A percentile compares a stretch with the other conserved stretches of the same genome.
phyloP scores from a whole-genome alignment of 192 early-diverging fungal species.

The Podila horticola region DNA sequence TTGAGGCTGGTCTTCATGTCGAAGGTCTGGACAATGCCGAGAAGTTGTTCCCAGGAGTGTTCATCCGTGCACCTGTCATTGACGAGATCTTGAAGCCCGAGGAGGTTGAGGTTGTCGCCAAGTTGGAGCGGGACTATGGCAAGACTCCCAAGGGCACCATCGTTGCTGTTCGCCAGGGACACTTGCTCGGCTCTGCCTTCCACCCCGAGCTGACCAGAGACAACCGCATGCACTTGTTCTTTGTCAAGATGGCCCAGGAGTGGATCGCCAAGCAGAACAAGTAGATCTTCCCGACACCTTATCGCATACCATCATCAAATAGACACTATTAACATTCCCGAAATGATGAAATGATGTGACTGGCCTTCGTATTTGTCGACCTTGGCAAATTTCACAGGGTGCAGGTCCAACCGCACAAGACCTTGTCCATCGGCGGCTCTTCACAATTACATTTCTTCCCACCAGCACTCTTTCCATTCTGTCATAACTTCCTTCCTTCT shows the following conservation, averaged over 20 bases:
- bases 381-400: too few species aligned
- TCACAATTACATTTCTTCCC: too few species aligned
- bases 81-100: slow-evolving; percentile 69
- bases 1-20: slow-evolving; percentile 76
- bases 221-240: slow-evolving; percentile 88
- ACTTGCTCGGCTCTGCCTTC: slow-evolving; percentile 92
- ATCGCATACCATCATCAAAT: background rate
- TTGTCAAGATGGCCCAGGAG: slow-evolving; percentile 65
- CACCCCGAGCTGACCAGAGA: slow-evolving; percentile 97
- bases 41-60: slow-evolving; percentile 72
- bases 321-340: too few species aligned
- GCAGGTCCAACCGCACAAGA: too few species aligned
- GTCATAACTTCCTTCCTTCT: background rate
- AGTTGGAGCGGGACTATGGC: slow-evolving; percentile 67
- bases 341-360: too few species aligned
- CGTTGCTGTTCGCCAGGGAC: slow-evolving; percentile 91
- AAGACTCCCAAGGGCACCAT: slow-evolving; percentile 66
- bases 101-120: slow-evolving; percentile 78
- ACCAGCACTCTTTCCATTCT: too few species aligned
- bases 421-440: too few species aligned
- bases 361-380: too few species aligned
- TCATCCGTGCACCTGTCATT: slow-evolving; percentile 97
- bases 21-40: slow-evolving; percentile 56
- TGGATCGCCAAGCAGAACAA: slow-evolving; percentile 33
- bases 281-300: background rate